These are phyloP conservation scores for Alternaria sp. DNA, from an alignment of 2,329 filamentous ascomycete genomes.

Conservation along the genomic window DNA sequence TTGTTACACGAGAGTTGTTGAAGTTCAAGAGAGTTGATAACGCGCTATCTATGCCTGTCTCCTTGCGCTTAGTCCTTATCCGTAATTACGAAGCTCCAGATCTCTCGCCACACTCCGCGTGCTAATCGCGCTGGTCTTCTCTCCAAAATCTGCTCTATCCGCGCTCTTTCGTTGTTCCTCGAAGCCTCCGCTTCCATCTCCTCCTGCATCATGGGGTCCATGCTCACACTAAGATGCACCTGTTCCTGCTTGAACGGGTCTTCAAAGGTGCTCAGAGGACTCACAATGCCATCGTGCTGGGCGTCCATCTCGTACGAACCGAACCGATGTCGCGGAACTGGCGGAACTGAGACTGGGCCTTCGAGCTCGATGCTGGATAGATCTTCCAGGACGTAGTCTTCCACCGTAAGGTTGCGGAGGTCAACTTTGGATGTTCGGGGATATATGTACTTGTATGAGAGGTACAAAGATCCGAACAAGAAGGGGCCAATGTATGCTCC, in stretches of 20 bases:
- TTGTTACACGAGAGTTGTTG: too few species aligned
- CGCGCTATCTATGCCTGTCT: not conserved
- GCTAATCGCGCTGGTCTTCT: conserved; percentile 19
- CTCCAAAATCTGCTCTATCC: conserved; percentile 19
- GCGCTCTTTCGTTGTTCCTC: conserved; percentile 10
- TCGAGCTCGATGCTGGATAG: conserved; percentile 23
- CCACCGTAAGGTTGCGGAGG: conserved; percentile 22
- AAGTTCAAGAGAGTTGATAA: not conserved
- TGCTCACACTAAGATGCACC: conserved; percentile 2
- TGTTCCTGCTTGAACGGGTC: conserved; percentile 2
- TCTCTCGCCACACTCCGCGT: conserved; percentile 21
- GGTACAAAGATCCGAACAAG: conserved; percentile 23
- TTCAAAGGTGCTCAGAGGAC: not conserved
- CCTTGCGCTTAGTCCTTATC: conserved; percentile 13
- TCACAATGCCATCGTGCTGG: not conserved
- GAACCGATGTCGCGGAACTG: conserved; percentile 1
- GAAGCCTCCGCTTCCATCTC: conserved; percentile 20
- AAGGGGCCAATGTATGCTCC: conserved; percentile 33
- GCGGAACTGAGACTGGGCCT: not conserved
- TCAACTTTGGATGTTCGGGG: conserved; percentile 22
- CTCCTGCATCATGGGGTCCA: conserved; percentile 16
- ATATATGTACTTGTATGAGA: conserved; percentile 27
- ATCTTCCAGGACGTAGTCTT: conserved; percentile 27
- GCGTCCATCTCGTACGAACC: conserved; percentile 16
- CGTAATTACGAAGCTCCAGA: conserved; percentile 32